These are phyloP conservation scores for Hysterium pulicare DNA, from an alignment of 2,329 filamentous ascomycete genomes.

Conservation along the genomic window DNA sequence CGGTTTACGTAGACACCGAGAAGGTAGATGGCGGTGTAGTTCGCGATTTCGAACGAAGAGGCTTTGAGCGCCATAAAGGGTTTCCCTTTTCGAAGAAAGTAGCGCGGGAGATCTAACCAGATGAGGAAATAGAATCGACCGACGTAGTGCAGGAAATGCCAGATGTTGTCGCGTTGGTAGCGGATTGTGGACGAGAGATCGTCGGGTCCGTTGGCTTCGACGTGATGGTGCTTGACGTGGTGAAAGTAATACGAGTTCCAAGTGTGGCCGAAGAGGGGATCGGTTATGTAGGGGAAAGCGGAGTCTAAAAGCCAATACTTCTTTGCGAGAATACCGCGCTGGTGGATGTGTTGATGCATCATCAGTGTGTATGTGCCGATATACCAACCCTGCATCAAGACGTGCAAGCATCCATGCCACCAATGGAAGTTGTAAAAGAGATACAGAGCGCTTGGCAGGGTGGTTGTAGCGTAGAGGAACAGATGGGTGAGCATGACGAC, in stretches of 20 bases:
- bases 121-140: constrained; percentile 70
- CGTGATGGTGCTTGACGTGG: constrained; percentile 82
- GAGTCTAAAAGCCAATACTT: constrained; percentile 57
- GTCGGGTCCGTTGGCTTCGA: constrained; percentile 74
- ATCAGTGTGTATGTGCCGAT: constrained; percentile 73
- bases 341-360: constrained; percentile 83
- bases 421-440: constrained; percentile 66
- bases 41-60: constrained; percentile 60
- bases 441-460: constrained; percentile 64
- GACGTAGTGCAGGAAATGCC: constrained; percentile 68
- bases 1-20: constrained; percentile 49
- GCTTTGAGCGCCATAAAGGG: constrained; percentile 52
- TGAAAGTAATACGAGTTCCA: constrained; percentile 86
- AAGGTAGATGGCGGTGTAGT: constrained; percentile 46
- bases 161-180: constrained; percentile 67
- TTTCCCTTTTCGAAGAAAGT: constrained; percentile 67
- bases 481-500: constrained; percentile 77
- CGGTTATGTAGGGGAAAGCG: constrained; percentile 68
- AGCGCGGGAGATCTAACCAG: constrained; percentile 72
- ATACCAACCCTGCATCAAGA: constrained; percentile 64
- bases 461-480: constrained; percentile 66
- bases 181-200: constrained; percentile 74
- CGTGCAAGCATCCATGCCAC: constrained; percentile 64
- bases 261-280: constrained; percentile 77
- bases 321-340: constrained; percentile 63